phyloP scores from a whole-genome alignment of 768 basidiomycete genomes.

The Mycena amicta region DNA sequence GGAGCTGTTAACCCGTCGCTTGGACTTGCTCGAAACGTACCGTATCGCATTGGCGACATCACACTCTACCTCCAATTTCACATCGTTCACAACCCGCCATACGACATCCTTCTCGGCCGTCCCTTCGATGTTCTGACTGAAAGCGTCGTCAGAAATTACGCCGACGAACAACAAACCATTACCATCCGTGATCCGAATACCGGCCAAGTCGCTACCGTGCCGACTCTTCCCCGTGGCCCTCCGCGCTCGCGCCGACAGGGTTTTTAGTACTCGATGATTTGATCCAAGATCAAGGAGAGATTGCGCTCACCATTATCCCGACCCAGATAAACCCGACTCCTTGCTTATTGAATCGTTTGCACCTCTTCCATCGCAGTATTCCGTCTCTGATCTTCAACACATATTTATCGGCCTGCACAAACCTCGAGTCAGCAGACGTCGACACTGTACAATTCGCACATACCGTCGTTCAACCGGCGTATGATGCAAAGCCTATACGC shows the following conservation, averaged over 20 bases:
- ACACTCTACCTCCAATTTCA: background rate
- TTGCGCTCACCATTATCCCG: background rate
- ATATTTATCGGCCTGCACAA: background rate
- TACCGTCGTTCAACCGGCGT: conserved; percentile 4
- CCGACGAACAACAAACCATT: conserved; percentile 1
- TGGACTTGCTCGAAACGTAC: background rate
- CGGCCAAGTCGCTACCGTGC: background rate
- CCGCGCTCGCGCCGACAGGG: background rate
- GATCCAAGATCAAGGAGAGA: conserved; percentile 10
- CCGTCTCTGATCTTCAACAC: background rate
- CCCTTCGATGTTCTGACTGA: conserved; percentile 7
- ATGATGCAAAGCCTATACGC: background rate
- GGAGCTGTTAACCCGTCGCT: background rate
- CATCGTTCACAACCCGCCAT: background rate
- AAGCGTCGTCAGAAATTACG: background rate
- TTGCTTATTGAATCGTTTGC: background rate
- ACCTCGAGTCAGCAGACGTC: background rate
- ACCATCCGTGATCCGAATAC: conserved; percentile 10
- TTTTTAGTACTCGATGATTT: conserved; percentile 9
- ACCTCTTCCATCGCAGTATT: background rate
- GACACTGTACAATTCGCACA: background rate
- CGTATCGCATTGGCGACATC: background rate
- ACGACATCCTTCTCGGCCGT: conserved; percentile 1
- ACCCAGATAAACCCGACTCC: background rate
- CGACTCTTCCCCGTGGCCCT: conserved; percentile 3